Conservation (phyloP, 805 yeast genomes). For the Candida glaebosa region DNA sequence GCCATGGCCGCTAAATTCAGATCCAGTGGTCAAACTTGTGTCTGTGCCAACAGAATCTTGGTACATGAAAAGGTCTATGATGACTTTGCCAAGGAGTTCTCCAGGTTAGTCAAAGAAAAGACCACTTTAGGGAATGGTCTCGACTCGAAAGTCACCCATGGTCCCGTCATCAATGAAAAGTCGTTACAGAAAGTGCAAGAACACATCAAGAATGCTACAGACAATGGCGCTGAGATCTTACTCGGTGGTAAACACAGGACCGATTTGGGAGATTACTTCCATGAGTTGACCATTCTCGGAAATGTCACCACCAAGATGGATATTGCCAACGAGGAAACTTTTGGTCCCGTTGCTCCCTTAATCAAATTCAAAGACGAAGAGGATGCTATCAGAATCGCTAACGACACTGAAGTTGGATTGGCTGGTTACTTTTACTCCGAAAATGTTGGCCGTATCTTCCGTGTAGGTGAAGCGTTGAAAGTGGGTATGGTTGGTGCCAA, state of each 20-base stretch:
- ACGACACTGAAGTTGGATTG: constrained; percentile 66
- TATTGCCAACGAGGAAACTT: constrained; percentile 68
- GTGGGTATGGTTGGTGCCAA: constrained; percentile 83
- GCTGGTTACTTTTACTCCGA: constrained; percentile 73
- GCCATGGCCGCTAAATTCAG: constrained; percentile 56
- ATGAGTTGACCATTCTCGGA: constrained; percentile 64
- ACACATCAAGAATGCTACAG: constrained; percentile 64
- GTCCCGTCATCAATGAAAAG: constrained; percentile 66
- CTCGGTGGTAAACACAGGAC: constrained; percentile 56
- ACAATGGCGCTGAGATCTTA: constrained; percentile 61
- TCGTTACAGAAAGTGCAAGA: constrained; percentile 58
- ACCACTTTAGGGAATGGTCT: constrained; percentile 64
- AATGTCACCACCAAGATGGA: constrained; percentile 55
- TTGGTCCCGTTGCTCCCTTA: constrained; percentile 77
- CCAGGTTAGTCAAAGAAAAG: constrained; percentile 27
- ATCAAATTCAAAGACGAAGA: constrained; percentile 62
- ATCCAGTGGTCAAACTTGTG: constrained; percentile 64
- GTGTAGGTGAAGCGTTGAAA: constrained; percentile 64
- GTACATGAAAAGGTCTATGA: constrained; percentile 52
- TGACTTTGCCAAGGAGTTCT: constrained; percentile 42
- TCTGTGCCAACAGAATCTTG: constrained; percentile 58
- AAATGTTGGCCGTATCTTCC: constrained; percentile 51
- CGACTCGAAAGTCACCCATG: constrained; percentile 59
- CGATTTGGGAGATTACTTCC: constrained; percentile 61
- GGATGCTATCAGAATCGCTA: constrained; percentile 61